Percentiles rank a stretch among this genome's conserved stretches.
Conservation (phyloP, 345 rosid species). For the Arabis hirsuta region DNA sequence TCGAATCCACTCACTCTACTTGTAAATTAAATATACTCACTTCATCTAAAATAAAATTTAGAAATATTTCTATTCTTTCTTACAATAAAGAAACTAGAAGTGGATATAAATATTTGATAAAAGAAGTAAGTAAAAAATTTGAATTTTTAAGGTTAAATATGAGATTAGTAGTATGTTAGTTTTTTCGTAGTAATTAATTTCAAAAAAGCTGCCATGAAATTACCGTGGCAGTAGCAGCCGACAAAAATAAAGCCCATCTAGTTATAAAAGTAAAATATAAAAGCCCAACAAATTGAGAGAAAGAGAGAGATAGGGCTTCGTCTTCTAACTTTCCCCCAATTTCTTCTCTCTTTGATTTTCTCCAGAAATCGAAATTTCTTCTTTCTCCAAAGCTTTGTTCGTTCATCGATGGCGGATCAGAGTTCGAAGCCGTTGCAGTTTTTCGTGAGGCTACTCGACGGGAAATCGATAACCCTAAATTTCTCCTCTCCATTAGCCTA, state of each 20-base stretch:
- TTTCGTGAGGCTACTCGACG: conserved; percentile 69
- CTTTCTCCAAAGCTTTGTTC: conserved; percentile 1
- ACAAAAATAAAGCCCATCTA: background rate
- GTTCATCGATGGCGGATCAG: conserved; percentile 50
- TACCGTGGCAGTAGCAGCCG: background rate
- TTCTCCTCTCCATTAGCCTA: conserved; percentile 50
- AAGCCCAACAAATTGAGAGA: conserved; percentile 18
- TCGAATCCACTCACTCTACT: too few relatives aligned
- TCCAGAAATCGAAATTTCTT: conserved; percentile 12
- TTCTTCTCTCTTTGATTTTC: conserved; percentile 1
- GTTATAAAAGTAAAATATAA: background rate
- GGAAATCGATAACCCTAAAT: conserved; percentile 58
- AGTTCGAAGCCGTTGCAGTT: conserved; percentile 54
- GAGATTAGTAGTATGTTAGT: too few relatives aligned
- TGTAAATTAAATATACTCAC: too few relatives aligned
- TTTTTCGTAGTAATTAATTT: too few relatives aligned
- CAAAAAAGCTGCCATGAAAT: too few relatives aligned
- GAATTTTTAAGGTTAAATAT: too few relatives aligned
- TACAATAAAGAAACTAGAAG: too few relatives aligned
- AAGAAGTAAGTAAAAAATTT: too few relatives aligned
- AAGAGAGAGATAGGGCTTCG: conserved; percentile 20
- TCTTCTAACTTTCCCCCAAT: background rate
- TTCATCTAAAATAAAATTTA: too few relatives aligned
- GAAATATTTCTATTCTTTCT: too few relatives aligned
- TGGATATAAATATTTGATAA: too few relatives aligned